Evolutionary conservation across 495 filamentous ascomycete genomes (phyloP).

Genomic region (Lepidopterella palustris): DNA sequence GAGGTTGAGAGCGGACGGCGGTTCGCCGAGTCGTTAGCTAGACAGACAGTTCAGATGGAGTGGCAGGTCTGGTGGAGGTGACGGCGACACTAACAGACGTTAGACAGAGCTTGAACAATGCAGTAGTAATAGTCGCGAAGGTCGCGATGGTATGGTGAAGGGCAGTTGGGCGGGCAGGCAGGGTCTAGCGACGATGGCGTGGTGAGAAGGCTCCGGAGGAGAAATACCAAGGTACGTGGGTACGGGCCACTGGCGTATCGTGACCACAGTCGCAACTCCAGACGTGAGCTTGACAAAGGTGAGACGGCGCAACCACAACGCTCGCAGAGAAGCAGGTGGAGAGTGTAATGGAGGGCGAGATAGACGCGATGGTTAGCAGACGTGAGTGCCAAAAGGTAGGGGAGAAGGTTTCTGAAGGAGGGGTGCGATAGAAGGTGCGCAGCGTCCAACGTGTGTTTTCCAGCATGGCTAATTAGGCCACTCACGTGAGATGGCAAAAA

Average conservation of each 20-base stretch:
- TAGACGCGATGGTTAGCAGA: neutral
- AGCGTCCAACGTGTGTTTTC: neutral
- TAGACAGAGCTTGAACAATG: neutral
- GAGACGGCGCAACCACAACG: neutral
- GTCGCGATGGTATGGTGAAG: neutral
- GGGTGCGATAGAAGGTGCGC: neutral
- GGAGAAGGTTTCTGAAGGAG: slow-evolving; percentile 2
- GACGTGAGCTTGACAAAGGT: neutral
- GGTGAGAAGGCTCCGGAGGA: slow-evolving; percentile 1
- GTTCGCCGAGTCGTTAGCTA: slow-evolving; percentile 16
- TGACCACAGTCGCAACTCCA: neutral
- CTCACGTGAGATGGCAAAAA: neutral
- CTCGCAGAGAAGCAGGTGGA: neutral
- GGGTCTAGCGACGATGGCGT: slow-evolving; percentile 4
- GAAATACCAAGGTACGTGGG: slow-evolving; percentile 1
- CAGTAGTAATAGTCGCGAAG: neutral
- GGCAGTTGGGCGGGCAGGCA: slow-evolving; percentile 1
- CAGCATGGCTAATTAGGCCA: neutral
- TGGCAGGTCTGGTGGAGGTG: neutral
- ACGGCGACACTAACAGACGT: neutral
- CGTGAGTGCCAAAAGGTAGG: neutral
- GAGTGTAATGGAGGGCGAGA: neutral
- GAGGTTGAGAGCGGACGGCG: slow-evolving; percentile 12
- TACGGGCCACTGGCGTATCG: neutral
- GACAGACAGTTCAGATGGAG: neutral